A percentile compares a stretch with the other conserved stretches of the same genome.
Evolutionary conservation across 1,284 basidiomycete species (phyloP).

Genomic region (Psilocybe mexicana): DNA sequence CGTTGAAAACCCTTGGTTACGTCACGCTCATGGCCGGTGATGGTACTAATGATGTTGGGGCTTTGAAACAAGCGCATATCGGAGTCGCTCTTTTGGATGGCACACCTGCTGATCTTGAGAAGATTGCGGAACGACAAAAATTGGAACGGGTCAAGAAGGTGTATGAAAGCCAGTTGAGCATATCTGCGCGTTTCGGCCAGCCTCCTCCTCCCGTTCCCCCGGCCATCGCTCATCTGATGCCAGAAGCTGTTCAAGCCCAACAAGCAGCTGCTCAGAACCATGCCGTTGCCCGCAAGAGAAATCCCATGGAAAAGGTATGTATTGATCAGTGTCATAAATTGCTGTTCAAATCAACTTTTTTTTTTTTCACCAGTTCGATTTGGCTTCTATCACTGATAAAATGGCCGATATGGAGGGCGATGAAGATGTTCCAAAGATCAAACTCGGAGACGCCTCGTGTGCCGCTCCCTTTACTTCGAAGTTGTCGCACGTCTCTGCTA

Average conservation of each 20-base stretch:
- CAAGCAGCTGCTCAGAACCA: conserved; percentile 69
- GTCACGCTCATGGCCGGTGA: conserved; percentile 95
- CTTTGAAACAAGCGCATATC: conserved; percentile 94
- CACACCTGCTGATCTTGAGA: conserved; percentile 86
- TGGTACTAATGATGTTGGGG: conserved; percentile 96
- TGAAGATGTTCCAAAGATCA: conserved; percentile 92
- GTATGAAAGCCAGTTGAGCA: conserved; percentile 90
- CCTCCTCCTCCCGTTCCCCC: conserved; percentile 88
- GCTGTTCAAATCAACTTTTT: conserved; percentile 10
- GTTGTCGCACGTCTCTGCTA: conserved; percentile 88
- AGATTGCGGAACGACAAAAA: conserved; percentile 90
- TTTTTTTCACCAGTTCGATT: conserved; percentile 74
- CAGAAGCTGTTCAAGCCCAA: conserved; percentile 90
- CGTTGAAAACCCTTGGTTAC: conserved; percentile 85
- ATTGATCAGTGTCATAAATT: background rate
- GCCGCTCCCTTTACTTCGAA: conserved; percentile 97
- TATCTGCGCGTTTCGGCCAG: conserved; percentile 87
- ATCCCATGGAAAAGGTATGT: conserved; percentile 87
- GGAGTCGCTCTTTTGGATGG: conserved; percentile 93
- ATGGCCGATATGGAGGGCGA: conserved; percentile 92
- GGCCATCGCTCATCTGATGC: conserved; percentile 81
- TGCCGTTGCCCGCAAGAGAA: conserved; percentile 68
- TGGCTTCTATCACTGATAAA: conserved; percentile 85
- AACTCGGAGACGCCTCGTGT: conserved; percentile 94
- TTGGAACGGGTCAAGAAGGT: conserved; percentile 92